phyloP scores from a whole-genome alignment of 768 basidiomycete species.

The Multifurca ochricompacta region DNA sequence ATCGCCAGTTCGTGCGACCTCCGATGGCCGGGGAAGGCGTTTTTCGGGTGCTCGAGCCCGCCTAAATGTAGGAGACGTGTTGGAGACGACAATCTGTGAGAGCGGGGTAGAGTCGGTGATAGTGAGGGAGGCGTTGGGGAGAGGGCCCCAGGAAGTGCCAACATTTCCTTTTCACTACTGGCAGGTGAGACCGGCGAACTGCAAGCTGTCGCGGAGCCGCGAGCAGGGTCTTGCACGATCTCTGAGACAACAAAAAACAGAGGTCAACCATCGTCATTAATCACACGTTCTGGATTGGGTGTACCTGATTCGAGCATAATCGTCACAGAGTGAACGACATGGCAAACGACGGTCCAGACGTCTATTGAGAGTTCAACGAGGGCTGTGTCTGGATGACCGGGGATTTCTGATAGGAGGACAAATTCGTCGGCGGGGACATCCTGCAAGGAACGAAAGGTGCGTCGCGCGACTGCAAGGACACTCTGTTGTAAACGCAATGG shows the following conservation, averaged over 20 bases:
- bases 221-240: not conserved
- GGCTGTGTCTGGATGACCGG: not conserved
- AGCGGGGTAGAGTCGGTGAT: not conserved
- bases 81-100: too few species aligned
- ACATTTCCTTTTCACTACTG: not conserved
- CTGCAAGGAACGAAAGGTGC: not conserved
- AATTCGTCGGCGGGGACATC: not conserved
- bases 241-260: not conserved
- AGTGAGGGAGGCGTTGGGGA: not conserved
- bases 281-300: too few species aligned
- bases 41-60: too few species aligned
- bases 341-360: not conserved
- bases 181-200: not conserved
- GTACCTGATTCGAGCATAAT: constrained; percentile 1
- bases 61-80: too few species aligned
- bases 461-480: not conserved
- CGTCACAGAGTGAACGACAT: not conserved
- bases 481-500: not conserved
- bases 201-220: too few species aligned
- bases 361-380: not conserved
- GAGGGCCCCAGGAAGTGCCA: not conserved
- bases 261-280: too few species aligned
- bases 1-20: not conserved
- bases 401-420: not conserved
- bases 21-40: too few species aligned